Evolutionary conservation across 208 protist species (phyloP), one percentile per base, ranked within the genome.

Genomic region (Wallacemonas rigidus): DNA sequence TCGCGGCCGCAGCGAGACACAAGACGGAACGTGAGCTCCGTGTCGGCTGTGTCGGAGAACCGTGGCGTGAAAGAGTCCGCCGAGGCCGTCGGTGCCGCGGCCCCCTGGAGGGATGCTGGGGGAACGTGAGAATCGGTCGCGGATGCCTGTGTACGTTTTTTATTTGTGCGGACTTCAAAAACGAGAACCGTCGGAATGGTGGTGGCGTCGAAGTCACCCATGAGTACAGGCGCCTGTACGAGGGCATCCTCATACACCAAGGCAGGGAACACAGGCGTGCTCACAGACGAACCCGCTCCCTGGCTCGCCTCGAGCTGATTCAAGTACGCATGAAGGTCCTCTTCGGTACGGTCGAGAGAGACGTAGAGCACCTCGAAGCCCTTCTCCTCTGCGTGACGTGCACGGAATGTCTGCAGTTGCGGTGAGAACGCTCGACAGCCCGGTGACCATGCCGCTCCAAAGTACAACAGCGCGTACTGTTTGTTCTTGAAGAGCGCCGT

Each of bases 401-500:
- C 77, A 41, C 77, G 79, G 58, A 81, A 74, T 6, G 57, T 39
- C 9, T 61, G 67, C 1, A 92, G 73, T 62, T 69, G 5, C 11
- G 84, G 87, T 11, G 87, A 88, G 72, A 89, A 88, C 17, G 63
- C 12, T 38, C 71, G 75, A 61, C 87, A 89, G 17, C 76, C 82
- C 1, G 79, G 82, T 71, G 81, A 86, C 83, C 56, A 62, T 12
- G 35, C 56, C 8, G 56, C 56, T 8, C 56, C 56, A 67, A 92
- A 88, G 79, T 88, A 89, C 1, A 87, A 15, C 11, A 82, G 26
- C 15, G 82, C 63, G 54, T 75, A 78, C 6, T 69, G 65, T 51
- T 80, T 84, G 44, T 62, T 43, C 56, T 62, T 62, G 56, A 62
- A 40, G 56, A 62, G 56, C 3, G 56, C 15, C 36, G 8, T 41